Evolutionary conservation across 192 early-diverging fungal genomes (phyloP), one percentile per base, ranked within the genome.

Genomic region (Dissophora ornata): DNA sequence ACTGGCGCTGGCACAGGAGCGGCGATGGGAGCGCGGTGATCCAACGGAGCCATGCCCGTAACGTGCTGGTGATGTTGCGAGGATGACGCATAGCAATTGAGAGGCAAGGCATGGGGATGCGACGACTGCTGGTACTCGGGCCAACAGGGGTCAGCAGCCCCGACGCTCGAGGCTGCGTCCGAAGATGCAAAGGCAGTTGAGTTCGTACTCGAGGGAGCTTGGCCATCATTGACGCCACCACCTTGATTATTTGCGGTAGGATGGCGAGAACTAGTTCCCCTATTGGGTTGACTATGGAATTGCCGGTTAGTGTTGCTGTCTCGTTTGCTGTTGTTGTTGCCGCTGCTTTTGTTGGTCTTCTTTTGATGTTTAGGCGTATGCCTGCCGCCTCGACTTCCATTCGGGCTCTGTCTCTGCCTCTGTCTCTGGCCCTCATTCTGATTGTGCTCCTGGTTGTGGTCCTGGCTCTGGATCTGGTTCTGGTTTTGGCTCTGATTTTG

Each of bases 61-160:
- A 38, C 26, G n/a, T 47, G 49, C 41, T 66, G 63, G 6, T 56
- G 47, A 30, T 49, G 67, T 36, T 54, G 57, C 19, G 46, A 26
- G 9, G 60, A 51, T n/a, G 69, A 57, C 10, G 52, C 16, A 32
- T 62, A 49, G 25, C 55, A 62, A 16, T 70, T 70, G 25, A 63
- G 60, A 1, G 52, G 69, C 25, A 57, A 30, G 1, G 45, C 51
- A 22, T 41, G 24, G 11, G 44, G 52, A 12, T 58, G 62, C 11
- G 58, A 54, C 3, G 60, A 33, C 12, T 55, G 69, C 13, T 58
- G 61, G 11, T 44, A 73, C 21, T 64, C 55, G 12, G 69, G 61
- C 70, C 70, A 73, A 34, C 46, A 59, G 18, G 62, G 62, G 49
- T 73, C 65, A 0, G 50, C 15, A 30, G 60, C 26, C 10, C 21